phyloP scores from a whole-genome alignment of 768 basidiomycete genomes.

The Russula sp. region DNA sequence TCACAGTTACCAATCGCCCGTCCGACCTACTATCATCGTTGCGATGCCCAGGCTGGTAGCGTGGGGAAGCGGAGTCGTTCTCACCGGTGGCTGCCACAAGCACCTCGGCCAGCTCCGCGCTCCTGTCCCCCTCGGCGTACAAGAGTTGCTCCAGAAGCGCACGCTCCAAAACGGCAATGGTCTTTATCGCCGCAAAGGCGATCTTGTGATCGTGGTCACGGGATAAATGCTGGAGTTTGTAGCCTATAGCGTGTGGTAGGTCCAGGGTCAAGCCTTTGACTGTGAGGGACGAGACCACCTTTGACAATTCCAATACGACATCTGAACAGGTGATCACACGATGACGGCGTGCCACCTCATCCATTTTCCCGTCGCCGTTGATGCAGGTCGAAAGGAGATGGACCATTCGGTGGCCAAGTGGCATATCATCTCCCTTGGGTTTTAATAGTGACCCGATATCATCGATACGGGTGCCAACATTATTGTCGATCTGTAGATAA shows the following conservation, averaged over 20 bases:
- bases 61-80: not conserved
- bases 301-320: constrained; percentile 18
- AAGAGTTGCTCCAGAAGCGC: constrained; percentile 1
- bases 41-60: not conserved
- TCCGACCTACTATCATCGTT: not conserved
- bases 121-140: not conserved
- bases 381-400: constrained; percentile 13
- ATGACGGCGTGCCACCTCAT: constrained; percentile 9
- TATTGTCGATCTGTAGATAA: not conserved
- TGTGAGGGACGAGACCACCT: constrained; percentile 5
- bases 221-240: constrained; percentile 4
- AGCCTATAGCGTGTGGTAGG: not conserved
- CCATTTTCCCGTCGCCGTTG: constrained; percentile 12
- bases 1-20: constrained; percentile 5
- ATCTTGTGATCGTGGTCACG: constrained; percentile 10
- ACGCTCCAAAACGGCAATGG: not conserved
- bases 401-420: constrained; percentile 10
- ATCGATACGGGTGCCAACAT: not conserved
- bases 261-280: not conserved
- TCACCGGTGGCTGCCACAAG: not conserved
- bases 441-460: constrained; percentile 12
- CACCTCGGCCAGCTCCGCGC: not conserved
- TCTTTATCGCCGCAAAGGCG: constrained; percentile 9
- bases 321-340: constrained; percentile 19
- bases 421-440: not conserved